A percentile compares a stretch with the other conserved stretches of the same genome.
phyloP scores from a whole-genome alignment of 73 alveolate genomes.

The Durusdinium trenchii region DNA sequence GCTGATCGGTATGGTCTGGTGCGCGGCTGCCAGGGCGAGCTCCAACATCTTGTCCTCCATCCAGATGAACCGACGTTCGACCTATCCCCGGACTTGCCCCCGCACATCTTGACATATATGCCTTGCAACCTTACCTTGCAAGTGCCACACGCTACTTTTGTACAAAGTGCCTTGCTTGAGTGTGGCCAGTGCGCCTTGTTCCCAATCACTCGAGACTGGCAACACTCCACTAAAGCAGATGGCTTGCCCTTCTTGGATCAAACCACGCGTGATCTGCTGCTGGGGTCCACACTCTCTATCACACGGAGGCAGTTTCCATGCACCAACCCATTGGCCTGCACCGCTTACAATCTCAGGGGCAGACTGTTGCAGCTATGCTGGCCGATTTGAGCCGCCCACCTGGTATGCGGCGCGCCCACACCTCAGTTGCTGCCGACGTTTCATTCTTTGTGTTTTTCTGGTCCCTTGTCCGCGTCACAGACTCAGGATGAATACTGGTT shows the following conservation, averaged over 20 bases:
- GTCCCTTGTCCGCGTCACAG: neutral
- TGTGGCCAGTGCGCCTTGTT: neutral
- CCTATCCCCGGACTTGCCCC: neutral
- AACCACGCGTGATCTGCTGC: neutral
- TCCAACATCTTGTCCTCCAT: neutral
- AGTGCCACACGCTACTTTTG: neutral
- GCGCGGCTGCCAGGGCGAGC: neutral
- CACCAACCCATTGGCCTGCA: conserved; percentile 50
- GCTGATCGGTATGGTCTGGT: conserved; percentile 1
- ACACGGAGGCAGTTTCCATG: neutral
- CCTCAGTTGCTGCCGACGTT: neutral
- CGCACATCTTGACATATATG: neutral
- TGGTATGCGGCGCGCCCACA: neutral
- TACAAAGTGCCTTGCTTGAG: neutral
- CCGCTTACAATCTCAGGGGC: conserved; percentile 25
- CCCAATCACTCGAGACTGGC: neutral
- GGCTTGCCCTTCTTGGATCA: neutral
- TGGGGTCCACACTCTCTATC: neutral
- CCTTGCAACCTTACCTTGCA: neutral
- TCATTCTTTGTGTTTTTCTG: neutral
- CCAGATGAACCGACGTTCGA: neutral
- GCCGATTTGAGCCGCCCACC: conserved; percentile 25
- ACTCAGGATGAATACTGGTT: conserved; percentile 11
- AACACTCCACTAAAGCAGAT: neutral
- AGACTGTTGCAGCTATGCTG: neutral